Evolutionary conservation across 2,329 filamentous ascomycete genomes (phyloP).

Genomic region (Xylaria sp.): DNA sequence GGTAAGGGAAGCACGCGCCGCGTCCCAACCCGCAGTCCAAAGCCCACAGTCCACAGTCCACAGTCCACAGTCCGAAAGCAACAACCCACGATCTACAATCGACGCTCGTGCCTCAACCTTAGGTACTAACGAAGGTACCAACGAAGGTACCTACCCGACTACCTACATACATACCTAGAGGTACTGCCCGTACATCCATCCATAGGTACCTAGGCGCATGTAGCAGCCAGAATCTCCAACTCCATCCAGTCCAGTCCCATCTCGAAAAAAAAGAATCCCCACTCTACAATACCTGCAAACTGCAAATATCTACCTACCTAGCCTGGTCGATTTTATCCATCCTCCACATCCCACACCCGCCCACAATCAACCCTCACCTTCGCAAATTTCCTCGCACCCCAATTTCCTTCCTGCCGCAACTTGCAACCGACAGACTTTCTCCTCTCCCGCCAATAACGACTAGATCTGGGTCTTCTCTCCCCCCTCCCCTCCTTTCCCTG

Average conservation of each 20-base stretch:
- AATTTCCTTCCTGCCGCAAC: conserved; percentile 10
- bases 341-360: background rate
- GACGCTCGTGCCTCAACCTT: too few relatives aligned
- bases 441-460: conserved; percentile 1
- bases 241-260: background rate
- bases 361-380: background rate
- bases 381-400: conserved; percentile 6
- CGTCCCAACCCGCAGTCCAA: too few relatives aligned
- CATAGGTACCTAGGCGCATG: background rate
- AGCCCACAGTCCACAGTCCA: too few relatives aligned
- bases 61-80: too few relatives aligned
- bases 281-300: too few relatives aligned
- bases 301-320: background rate
- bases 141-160: conserved; percentile 1
- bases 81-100: too few relatives aligned
- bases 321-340: background rate
- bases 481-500: conserved; percentile 2
- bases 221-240: background rate
- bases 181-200: background rate
- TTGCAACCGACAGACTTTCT: conserved; percentile 7
- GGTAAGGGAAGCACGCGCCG: conserved; percentile 18
- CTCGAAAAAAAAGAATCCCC: background rate
- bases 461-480: conserved; percentile 15
- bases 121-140: conserved; percentile 1
- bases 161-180: background rate